Evolutionary conservation across 148 eudicot species (phyloP).

Genomic region (Cornus florida): DNA sequence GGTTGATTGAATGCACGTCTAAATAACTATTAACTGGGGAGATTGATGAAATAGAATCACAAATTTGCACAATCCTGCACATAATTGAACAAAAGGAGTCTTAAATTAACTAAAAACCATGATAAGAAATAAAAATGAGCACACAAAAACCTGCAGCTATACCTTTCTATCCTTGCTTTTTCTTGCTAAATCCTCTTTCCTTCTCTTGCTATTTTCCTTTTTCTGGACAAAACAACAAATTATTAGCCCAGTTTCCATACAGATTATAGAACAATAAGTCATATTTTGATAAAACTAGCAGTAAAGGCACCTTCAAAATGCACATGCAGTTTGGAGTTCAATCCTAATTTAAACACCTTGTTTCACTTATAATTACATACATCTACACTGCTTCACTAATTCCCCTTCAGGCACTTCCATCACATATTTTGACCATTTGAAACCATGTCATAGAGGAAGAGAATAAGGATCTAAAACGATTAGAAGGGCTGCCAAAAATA

Average conservation of each 20-base stretch:
- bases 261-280: not conserved
- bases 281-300: not conserved
- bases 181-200: conserved; percentile 73
- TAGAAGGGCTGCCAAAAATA: not conserved
- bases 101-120: conserved; percentile 9
- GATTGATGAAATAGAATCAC: too few species aligned
- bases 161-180: conserved; percentile 80
- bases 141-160: not conserved
- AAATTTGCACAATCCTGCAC: not conserved
- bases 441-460: not conserved
- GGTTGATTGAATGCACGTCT: too few species aligned
- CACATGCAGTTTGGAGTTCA: too few species aligned
- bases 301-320: not conserved
- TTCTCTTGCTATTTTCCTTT: conserved; percentile 76
- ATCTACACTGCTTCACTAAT: not conserved
- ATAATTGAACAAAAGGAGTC: conserved; percentile 9
- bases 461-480: not conserved
- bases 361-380: not conserved
- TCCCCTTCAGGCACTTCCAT: not conserved
- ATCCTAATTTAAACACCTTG: not conserved
- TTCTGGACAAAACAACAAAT: conserved; percentile 45
- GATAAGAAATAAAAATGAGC: not conserved
- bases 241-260: not conserved
- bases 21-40: too few species aligned
- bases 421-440: not conserved